Percentiles rank a stretch among this genome's conserved stretches.
Conservation (phyloP, 1,284 basidiomycete genomes). For the Cryptococcus sp. region DNA sequence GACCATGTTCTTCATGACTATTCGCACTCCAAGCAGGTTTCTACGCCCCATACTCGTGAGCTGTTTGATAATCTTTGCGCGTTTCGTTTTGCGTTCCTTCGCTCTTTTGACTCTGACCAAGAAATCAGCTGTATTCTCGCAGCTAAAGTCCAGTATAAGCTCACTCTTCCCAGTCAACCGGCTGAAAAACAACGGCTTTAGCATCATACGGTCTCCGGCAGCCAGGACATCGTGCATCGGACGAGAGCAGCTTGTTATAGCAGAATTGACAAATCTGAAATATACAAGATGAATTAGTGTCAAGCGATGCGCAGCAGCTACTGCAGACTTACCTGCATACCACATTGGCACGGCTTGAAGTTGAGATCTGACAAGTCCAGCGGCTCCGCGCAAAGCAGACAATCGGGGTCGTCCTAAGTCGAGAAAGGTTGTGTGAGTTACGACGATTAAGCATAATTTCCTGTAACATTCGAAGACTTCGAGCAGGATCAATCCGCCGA, state of each 20-base stretch:
- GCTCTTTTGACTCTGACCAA: slow-evolving; percentile 83
- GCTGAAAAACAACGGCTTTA: slow-evolving; percentile 91
- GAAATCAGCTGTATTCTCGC: background rate
- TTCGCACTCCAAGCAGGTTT: slow-evolving; percentile 87
- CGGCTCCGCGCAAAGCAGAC: slow-evolving; percentile 96
- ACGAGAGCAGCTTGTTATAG: slow-evolving; percentile 98
- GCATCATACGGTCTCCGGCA: slow-evolving; percentile 93
- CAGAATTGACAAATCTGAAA: slow-evolving; percentile 96
- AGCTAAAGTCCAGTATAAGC: slow-evolving; percentile 45
- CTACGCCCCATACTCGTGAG: slow-evolving; percentile 84
- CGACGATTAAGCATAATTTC: background rate
- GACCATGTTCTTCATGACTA: slow-evolving; percentile 94
- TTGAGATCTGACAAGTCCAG: slow-evolving; percentile 99
- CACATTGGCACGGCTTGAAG: slow-evolving; percentile 99
- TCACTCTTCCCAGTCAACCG: slow-evolving; percentile 93
- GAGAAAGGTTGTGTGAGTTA: background rate
- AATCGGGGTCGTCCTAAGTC: slow-evolving; percentile 89
- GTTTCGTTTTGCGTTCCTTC: slow-evolving; percentile 92
- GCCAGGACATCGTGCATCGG: slow-evolving; percentile 94
- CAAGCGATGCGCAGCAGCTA: too few species aligned
- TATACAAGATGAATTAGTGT: background rate
- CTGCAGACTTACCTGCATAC: slow-evolving; percentile 75
- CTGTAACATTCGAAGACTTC: too few species aligned
- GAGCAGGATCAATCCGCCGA: too few species aligned
- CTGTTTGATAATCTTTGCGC: slow-evolving; percentile 95